A percentile compares a stretch with the other conserved stretches of the same genome.
Evolutionary conservation across 208 protist genomes (phyloP).

Genomic region (Angomonas deanei): DNA sequence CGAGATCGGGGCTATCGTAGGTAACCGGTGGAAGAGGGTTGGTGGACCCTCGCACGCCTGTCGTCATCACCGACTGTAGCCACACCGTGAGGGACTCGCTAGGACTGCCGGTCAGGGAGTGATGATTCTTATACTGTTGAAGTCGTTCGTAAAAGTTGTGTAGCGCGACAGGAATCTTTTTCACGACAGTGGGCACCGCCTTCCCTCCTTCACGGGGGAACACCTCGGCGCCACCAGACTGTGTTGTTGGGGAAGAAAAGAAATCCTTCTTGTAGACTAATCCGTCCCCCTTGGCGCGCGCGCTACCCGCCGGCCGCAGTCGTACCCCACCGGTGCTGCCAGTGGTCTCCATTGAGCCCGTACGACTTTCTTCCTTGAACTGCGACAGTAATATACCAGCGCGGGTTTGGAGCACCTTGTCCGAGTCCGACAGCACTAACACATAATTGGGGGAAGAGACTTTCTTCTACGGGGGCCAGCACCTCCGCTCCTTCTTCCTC

Average conservation of each 20-base stretch:
- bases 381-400: conserved; percentile 18
- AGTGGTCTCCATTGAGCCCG: neutral
- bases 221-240: neutral
- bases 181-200: neutral
- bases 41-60: conserved; percentile 26
- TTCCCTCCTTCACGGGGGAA: neutral
- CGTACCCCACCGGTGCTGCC: neutral
- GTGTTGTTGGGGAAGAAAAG: neutral
- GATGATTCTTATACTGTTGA: conserved; percentile 10
- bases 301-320: neutral
- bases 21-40: neutral
- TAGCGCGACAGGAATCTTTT: neutral
- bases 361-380: neutral
- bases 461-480: conserved; percentile 55
- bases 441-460: conserved; percentile 65
- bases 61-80: conserved; percentile 63
- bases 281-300: neutral
- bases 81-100: conserved; percentile 40
- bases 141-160: neutral
- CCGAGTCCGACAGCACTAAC: conserved; percentile 29
- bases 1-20: neutral
- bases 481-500: conserved; percentile 28
- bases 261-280: neutral
- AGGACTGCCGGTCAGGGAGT: neutral
- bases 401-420: conserved; percentile 31